Evolutionary conservation across 139 green algal species (phyloP), one percentile per base, ranked within the genome.

Genomic region (Nannochloris sp.): DNA sequence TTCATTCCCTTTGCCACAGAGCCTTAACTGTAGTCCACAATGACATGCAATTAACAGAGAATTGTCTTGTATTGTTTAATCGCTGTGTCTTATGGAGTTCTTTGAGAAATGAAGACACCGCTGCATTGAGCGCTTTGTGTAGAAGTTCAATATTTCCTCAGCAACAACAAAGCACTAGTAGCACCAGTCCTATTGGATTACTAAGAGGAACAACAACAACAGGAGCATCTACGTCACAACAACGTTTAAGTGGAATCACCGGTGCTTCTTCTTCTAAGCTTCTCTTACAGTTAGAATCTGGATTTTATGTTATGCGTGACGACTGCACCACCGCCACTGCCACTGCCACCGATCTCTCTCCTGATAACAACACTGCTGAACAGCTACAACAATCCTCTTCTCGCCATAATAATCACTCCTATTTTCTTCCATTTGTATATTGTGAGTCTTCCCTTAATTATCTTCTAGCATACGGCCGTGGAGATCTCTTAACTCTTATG

Each of bases 1-100:
- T 32, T 23, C 64, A 69, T 27, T 29, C 7, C 2, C 24, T 74
- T 36, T 24, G 27, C 34, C 59, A 54, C 57, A 9, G 30, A 10
- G 48, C 48, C 48, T 9, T n/a, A 8, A 48, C 54, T 39, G 48
- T 65, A 10, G 6, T 24, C 4, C 32, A 60, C 23, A 10, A 42
- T 0, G 51, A 61, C 13, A 47, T 44, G 30, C 33, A 10, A 6
- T 32, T 32, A 14, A 38, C 54, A 2, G 65, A 67, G 54, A 23
- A 42, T 15, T 69, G 42, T 6, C 34, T 70, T n/a, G 39, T 81
- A 58, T 31, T 81, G 14, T 55, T 75, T 24, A 62, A 81, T 6
- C 57, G 61, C 1, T 39, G 54, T 36, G 19, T 68, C 30, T 29
- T 81, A 33, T 76, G 64, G 65, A 76, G 53, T 63, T 65, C 36